Percentiles rank a stretch among this genome's conserved stretches.
phyloP scores from a whole-genome alignment of 1,284 basidiomycete genomes.

The Leccinum pallidistipes region DNA sequence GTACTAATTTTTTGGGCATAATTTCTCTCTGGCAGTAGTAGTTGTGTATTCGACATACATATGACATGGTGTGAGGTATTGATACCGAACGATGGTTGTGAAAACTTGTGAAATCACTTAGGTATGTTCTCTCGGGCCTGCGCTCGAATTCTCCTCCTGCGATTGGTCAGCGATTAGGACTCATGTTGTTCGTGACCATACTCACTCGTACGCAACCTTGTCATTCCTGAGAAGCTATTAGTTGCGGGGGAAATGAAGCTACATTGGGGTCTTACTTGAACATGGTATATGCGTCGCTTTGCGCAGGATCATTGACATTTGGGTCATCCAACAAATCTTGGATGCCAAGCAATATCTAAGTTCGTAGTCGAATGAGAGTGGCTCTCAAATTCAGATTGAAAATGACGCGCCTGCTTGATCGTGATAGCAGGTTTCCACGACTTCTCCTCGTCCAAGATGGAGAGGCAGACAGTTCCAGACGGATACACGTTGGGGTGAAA shows the following conservation, averaged over 20 bases:
- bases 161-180: conserved; percentile 9
- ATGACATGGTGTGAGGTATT: conserved; percentile 9
- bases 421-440: conserved; percentile 99
- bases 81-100: neutral
- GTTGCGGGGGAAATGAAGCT: neutral
- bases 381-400: neutral
- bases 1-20: conserved; percentile 21
- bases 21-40: conserved; percentile 6
- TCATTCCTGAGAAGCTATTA: conserved; percentile 66
- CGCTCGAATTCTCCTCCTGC: conserved; percentile 70
- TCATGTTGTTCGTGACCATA: conserved; percentile 17
- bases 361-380: neutral
- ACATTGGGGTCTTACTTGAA: conserved; percentile 73
- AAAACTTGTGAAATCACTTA: conserved; percentile 49
- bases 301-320: conserved; percentile 93
- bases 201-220: conserved; percentile 85
- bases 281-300: conserved; percentile 96
- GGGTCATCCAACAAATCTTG: conserved; percentile 94
- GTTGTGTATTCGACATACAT: conserved; percentile 14
- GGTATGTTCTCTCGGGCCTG: conserved; percentile 87
- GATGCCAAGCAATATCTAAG: conserved; percentile 90
- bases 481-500: conserved; percentile 99
- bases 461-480: conserved; percentile 97
- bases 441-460: conserved; percentile 98
- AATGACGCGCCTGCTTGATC: conserved; percentile 84